phyloP scores from a whole-genome alignment of 176 grass and related monocot genomes.

The Elymus sibiricus region DNA sequence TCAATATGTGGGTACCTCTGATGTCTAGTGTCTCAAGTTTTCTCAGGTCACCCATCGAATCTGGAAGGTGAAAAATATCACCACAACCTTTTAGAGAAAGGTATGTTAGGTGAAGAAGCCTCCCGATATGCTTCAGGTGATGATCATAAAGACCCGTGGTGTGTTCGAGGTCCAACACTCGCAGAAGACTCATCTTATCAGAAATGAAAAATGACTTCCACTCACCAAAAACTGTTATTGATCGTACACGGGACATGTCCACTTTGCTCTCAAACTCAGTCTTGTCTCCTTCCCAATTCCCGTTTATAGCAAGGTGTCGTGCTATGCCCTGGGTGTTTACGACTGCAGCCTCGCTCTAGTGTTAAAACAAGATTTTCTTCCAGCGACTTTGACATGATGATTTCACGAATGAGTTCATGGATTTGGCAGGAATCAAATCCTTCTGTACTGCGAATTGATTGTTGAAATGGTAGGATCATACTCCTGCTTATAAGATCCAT shows the following conservation, averaged over 20 bases:
- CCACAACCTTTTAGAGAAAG: too few relatives aligned
- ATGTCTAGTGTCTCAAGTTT: not conserved
- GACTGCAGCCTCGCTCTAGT: not conserved
- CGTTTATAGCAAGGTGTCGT: too few relatives aligned
- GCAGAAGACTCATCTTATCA: too few relatives aligned
- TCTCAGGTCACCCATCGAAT: not conserved
- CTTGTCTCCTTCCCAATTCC: too few relatives aligned
- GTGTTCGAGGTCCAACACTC: too few relatives aligned
- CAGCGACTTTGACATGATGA: not conserved
- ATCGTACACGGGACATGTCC: too few relatives aligned
- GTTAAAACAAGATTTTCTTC: constrained; percentile 33
- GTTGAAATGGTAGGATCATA: not conserved
- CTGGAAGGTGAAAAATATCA: not conserved
- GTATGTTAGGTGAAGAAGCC: not conserved
- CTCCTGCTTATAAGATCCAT: constrained; percentile 18
- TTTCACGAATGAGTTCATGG: constrained; percentile 33
- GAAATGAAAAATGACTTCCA: too few relatives aligned
- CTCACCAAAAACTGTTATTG: too few relatives aligned
- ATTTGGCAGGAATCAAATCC: not conserved
- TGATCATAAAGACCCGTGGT: not conserved
- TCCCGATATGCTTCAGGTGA: not conserved
- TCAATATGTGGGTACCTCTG: accelerated
- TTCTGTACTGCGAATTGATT: not conserved
- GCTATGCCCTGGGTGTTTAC: not conserved
- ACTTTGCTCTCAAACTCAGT: too few relatives aligned